Conservation (phyloP, 192 early-diverging fungal species). For the Fimicolochytrium jonesii region DNA sequence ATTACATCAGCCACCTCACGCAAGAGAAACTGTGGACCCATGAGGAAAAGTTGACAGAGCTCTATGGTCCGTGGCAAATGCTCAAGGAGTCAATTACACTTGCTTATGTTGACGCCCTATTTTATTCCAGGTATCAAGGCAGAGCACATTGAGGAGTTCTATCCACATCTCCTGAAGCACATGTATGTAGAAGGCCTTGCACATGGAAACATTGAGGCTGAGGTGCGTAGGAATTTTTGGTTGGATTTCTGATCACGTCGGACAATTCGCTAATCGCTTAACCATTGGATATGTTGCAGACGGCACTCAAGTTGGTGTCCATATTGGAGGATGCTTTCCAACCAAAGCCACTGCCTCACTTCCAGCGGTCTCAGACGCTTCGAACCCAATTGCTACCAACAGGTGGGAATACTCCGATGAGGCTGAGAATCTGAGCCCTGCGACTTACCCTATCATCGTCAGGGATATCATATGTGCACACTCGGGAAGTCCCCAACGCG, state of each 20-base stretch:
- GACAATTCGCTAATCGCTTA: no score
- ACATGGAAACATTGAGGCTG: slow-evolving; percentile 77
- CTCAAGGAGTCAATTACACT: neutral
- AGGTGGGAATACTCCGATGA: slow-evolving; percentile 5
- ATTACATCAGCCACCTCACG: slow-evolving; percentile 68
- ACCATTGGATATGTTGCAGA: no score
- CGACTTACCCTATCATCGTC: slow-evolving; percentile 18
- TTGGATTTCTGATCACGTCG: no score
- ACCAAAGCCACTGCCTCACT: slow-evolving; percentile 51
- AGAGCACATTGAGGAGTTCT: slow-evolving; percentile 71
- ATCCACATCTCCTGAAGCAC: slow-evolving; percentile 65
- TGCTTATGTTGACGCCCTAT: neutral
- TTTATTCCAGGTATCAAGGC: slow-evolving; percentile 48
- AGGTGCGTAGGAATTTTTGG: no score
- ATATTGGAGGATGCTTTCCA: slow-evolving; percentile 58
- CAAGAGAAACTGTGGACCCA: slow-evolving; percentile 77
- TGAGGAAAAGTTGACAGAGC: slow-evolving; percentile 68
- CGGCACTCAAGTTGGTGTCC: slow-evolving; percentile 59
- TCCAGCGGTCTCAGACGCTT: slow-evolving; percentile 46
- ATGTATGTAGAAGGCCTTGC: slow-evolving; percentile 77
- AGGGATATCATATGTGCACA: slow-evolving; percentile 35
- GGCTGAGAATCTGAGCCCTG: neutral
- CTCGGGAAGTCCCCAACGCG: slow-evolving; percentile 62
- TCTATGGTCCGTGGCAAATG: slow-evolving; percentile 48
- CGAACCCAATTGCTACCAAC: slow-evolving; percentile 56